Conservation (phyloP, 169 alveolate species). For the Cryptosporidium tyzzeri region DNA sequence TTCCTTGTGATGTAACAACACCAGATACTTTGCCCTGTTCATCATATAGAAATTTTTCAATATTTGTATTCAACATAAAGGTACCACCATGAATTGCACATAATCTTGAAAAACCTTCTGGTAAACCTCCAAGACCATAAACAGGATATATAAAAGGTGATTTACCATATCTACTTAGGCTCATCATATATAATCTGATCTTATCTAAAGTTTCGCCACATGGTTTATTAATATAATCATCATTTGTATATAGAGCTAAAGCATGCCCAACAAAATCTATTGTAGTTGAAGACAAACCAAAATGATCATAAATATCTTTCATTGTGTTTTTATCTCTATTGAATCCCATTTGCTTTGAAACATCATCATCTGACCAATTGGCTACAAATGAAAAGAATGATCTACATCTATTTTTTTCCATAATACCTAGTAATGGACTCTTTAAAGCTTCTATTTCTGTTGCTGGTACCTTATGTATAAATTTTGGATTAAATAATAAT, state of each 20-base stretch:
- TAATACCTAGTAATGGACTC: slow-evolving; percentile 95
- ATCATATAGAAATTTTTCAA: slow-evolving; percentile 91
- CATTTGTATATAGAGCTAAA: slow-evolving; percentile 95
- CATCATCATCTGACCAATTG: slow-evolving; percentile 87
- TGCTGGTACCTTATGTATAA: slow-evolving; percentile 98
- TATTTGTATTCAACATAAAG: slow-evolving; percentile 94
- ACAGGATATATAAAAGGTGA: slow-evolving; percentile 98
- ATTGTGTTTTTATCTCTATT: slow-evolving; percentile 89
- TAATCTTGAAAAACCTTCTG: slow-evolving; percentile 96
- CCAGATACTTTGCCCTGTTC: slow-evolving; percentile 93
- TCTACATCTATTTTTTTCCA: slow-evolving; percentile 96
- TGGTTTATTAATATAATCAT: slow-evolving; percentile 91
- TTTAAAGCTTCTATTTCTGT: slow-evolving; percentile 96
- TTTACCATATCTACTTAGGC: slow-evolving; percentile 95
- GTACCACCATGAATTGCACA: slow-evolving; percentile 98
- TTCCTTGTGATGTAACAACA: slow-evolving; percentile 90
- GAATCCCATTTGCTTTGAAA: slow-evolving; percentile 91
- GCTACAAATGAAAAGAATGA: slow-evolving; percentile 94
- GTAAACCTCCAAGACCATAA: slow-evolving; percentile 98
- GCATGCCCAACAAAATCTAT: slow-evolving; percentile 99
- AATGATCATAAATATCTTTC: slow-evolving; percentile 89
- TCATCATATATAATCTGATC: slow-evolving; percentile 93
- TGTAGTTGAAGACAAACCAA: slow-evolving; percentile 94
- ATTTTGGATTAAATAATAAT: slow-evolving; percentile 91
- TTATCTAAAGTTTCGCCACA: slow-evolving; percentile 91